phyloP scores from a whole-genome alignment of 805 yeast species.

The Diddensiella transvaalensis region DNA sequence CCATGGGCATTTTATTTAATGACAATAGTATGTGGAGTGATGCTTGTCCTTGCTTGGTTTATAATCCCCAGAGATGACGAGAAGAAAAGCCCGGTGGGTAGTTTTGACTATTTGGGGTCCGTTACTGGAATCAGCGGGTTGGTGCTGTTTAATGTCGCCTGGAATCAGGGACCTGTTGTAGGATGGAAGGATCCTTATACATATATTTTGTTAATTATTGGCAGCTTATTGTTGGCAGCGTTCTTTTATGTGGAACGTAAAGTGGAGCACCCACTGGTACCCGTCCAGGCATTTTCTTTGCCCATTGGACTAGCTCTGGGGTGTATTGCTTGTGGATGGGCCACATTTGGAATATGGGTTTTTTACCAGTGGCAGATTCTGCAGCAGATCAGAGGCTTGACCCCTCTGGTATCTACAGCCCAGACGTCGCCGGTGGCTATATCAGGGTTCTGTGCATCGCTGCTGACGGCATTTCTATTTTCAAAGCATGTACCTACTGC shows the following conservation, averaged over 20 bases:
- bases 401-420: slow-evolving; percentile 46
- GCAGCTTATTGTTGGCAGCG: slow-evolving; percentile 40
- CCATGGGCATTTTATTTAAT: slow-evolving; percentile 56
- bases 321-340: slow-evolving; percentile 66
- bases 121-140: slow-evolving; percentile 55
- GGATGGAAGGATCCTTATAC: slow-evolving; percentile 65
- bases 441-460: slow-evolving; percentile 14
- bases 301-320: slow-evolving; percentile 48
- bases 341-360: slow-evolving; percentile 72
- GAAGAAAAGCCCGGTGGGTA: neutral
- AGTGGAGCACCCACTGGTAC: slow-evolving; percentile 52
- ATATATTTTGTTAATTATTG: slow-evolving; percentile 51
- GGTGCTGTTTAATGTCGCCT: slow-evolving; percentile 59
- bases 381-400: slow-evolving; percentile 47
- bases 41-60: slow-evolving; percentile 28
- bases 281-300: slow-evolving; percentile 43
- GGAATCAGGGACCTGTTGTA: slow-evolving; percentile 72
- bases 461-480: slow-evolving; percentile 11
- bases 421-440: slow-evolving; percentile 38
- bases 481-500: slow-evolving; percentile 4
- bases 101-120: slow-evolving; percentile 56
- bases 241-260: slow-evolving; percentile 51
- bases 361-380: slow-evolving; percentile 56
- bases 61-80: neutral
- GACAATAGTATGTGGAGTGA: slow-evolving; percentile 37